Percentiles rank a stretch among this genome's conserved stretches.
Conservation (phyloP, 2,329 filamentous ascomycete species). For the Neonectria hederae region DNA sequence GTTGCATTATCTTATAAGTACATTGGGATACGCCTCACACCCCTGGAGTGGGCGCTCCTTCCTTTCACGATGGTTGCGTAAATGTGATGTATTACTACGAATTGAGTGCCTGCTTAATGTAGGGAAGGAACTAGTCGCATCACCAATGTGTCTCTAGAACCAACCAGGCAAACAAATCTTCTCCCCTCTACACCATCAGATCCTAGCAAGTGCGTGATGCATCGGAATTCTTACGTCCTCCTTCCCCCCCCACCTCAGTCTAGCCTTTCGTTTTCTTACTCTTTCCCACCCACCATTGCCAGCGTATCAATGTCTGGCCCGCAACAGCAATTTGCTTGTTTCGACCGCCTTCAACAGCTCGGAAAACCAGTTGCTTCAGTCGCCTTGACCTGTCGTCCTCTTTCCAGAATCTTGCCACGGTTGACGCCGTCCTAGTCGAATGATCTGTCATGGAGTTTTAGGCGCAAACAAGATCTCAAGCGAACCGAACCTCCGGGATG, state of each 20-base stretch:
- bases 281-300: not conserved
- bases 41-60: conserved; percentile 1
- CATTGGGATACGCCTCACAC: conserved; percentile 9
- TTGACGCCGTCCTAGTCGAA: conserved; percentile 38
- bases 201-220: conserved; percentile 1
- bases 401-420: conserved; percentile 35
- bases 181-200: conserved; percentile 7
- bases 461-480: conserved; percentile 51
- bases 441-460: conserved; percentile 41
- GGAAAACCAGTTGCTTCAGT: conserved; percentile 24
- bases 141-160: not conserved
- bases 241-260: not conserved
- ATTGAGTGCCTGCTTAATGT: not conserved
- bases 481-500: conserved; percentile 52
- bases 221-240: not conserved
- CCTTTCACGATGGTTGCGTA: conserved; percentile 5
- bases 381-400: conserved; percentile 26
- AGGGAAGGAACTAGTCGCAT: conserved; percentile 8
- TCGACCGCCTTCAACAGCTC: not conserved
- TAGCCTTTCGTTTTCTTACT: not conserved
- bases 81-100: not conserved
- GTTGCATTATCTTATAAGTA: not conserved
- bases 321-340: conserved; percentile 1
- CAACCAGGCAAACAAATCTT: conserved; percentile 8
- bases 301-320: conserved; percentile 6